Conservation (phyloP, 1,284 basidiomycete genomes). For the Puccinia horiana region DNA sequence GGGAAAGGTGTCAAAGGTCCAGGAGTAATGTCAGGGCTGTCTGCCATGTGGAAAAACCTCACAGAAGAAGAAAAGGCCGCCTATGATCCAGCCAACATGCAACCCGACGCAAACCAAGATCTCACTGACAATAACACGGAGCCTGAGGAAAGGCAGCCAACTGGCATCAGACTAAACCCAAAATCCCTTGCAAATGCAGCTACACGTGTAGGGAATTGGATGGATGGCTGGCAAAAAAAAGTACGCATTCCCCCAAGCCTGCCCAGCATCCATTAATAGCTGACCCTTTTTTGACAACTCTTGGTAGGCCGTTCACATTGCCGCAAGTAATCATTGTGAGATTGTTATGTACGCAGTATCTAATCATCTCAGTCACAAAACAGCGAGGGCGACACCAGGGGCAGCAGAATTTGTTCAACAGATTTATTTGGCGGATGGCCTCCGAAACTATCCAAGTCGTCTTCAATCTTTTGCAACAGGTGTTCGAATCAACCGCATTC, state of each 20-base stretch:
- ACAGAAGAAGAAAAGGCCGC: neutral
- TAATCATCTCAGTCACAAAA: neutral
- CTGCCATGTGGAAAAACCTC: neutral
- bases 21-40: neutral
- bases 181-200: neutral
- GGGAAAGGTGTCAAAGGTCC: neutral
- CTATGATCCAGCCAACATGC: neutral
- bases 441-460: constrained; percentile 6
- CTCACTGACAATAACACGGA: neutral
- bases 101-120: neutral
- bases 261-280: neutral
- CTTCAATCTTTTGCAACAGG: neutral
- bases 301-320: neutral
- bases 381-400: neutral
- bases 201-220: constrained; percentile 2
- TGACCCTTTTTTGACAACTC: neutral
- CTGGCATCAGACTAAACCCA: neutral
- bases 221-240: constrained; percentile 1
- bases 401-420: constrained; percentile 4
- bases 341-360: constrained; percentile 14
- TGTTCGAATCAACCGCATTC: neutral
- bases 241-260: neutral
- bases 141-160: too few relatives aligned
- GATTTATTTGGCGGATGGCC: neutral
- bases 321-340: constrained; percentile 10